Evolutionary conservation across 2,329 filamentous ascomycete genomes (phyloP), one percentile per base, ranked within the genome.

Genomic region (Neofusicoccum cordaticola): DNA sequence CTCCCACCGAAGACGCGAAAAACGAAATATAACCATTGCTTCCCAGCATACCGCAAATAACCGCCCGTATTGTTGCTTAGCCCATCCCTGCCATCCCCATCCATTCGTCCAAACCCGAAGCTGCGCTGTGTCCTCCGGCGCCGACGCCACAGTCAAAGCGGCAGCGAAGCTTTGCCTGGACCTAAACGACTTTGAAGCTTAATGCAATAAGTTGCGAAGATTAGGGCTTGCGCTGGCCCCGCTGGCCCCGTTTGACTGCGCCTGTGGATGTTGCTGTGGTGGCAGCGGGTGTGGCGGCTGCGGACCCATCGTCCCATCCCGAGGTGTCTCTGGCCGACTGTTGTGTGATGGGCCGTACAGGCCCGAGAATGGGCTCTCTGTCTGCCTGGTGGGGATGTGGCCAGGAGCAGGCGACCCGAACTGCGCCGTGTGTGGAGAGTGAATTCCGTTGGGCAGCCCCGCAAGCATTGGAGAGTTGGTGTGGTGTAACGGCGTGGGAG

Each of bases 221-320:
- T 77, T 82, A 13, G 81, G 81, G 66, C 80, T 82, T 12, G 81
- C 81, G 66, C 80, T 82, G 13, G 81, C 77, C 53, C 75, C 76
- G 17, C 53, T 64, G 13, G 52, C 63, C 11, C 63, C 70, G 71
- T 44, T 71, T 58, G 34, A 65, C 67, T n/a, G 41, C 13, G 15
- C 17, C 41, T n/a, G 41, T 44, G 41, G 12, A 1, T n/a, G 61
- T 52, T 17, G 71, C 67, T 19, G 68, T 57, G 53, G 53, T 22
- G 53, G 22, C 13, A 39, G 53, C 2, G 41, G 53, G 7, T 39
- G 56, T 27, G 56, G 12, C 71, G 71, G 34, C 68, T 69, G 52
- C 13, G 52, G 52, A 5, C 34, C 42, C 73, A 77, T 75, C 9
- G 74, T 60, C 4, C 71, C 68, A 53, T 76, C 75, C 62, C 76